Conservation (phyloP, 306 rosid species). For the Psophocarpus tetragonolobus region DNA sequence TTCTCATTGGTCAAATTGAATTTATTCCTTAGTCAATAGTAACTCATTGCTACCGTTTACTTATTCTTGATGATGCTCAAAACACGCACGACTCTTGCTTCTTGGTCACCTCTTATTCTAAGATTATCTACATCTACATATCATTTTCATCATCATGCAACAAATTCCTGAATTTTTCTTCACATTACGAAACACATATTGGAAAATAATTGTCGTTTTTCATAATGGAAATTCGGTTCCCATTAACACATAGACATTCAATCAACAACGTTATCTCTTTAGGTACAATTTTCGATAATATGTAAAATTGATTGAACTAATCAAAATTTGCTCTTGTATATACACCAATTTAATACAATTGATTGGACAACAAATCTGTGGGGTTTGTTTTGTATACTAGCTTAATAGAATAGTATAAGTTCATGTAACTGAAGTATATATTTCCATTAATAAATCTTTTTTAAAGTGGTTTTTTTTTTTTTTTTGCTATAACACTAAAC, state of each 20-base stretch:
- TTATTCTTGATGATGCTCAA: constrained; percentile 17
- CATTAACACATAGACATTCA: neutral
- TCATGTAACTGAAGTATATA: neutral
- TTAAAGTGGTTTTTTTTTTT: neutral
- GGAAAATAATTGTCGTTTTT: neutral
- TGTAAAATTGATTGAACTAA: neutral
- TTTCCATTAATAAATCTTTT: neutral
- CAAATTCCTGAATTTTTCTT: constrained; percentile 14
- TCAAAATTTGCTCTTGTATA: neutral
- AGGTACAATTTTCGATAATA: neutral
- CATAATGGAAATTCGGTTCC: neutral
- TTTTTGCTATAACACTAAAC: neutral
- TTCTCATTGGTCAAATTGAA: constrained; percentile 19
- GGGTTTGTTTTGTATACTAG: neutral
- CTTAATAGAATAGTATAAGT: neutral
- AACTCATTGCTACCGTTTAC: constrained; percentile 25
- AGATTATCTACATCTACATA: neutral
- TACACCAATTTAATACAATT: too few relatives aligned
- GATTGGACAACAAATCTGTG: neutral
- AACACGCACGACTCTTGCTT: constrained; percentile 17
- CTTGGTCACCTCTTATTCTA: neutral
- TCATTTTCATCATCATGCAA: constrained; percentile 19
- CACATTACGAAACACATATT: neutral
- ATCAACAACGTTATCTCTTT: neutral
- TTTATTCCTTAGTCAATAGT: neutral